A percentile compares a stretch with the other conserved stretches of the same genome.
phyloP scores from a whole-genome alignment of 2,329 filamentous ascomycete genomes.

The Cladosporium sp. region DNA sequence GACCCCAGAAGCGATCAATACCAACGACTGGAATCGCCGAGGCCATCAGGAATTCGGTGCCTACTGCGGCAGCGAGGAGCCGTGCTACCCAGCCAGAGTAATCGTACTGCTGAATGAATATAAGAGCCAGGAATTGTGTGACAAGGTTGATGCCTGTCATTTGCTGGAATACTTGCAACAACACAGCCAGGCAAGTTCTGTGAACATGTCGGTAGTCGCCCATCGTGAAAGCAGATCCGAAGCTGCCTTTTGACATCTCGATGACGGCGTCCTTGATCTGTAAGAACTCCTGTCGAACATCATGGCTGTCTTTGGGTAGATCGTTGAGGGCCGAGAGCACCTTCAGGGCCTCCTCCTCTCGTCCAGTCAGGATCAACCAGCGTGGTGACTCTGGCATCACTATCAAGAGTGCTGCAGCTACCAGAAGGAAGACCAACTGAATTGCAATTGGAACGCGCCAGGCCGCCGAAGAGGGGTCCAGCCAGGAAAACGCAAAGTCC shows the following conservation, averaged over 20 bases:
- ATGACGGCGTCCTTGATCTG: constrained; percentile 43
- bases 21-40: constrained; percentile 53
- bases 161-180: constrained; percentile 52
- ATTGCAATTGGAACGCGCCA: constrained; percentile 38
- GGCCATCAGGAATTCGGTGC: constrained; percentile 54
- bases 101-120: constrained; percentile 41
- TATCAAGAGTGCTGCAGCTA: constrained; percentile 27
- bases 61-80: constrained; percentile 35
- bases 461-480: constrained; percentile 34
- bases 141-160: constrained; percentile 41
- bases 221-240: constrained; percentile 38
- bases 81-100: constrained; percentile 36
- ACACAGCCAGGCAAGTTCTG: constrained; percentile 46
- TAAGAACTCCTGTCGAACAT: constrained; percentile 34
- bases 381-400: constrained; percentile 39
- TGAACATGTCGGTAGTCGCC: constrained; percentile 49
- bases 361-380: constrained; percentile 39
- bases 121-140: constrained; percentile 46
- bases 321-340: constrained; percentile 41
- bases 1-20: constrained; percentile 41
- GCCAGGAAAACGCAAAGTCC: constrained; percentile 36
- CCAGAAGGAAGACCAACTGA: constrained; percentile 35
- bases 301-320: constrained; percentile 39
- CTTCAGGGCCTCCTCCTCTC: constrained; percentile 39
- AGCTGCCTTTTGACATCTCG: constrained; percentile 37